Evolutionary conservation across 1,284 basidiomycete species (phyloP).

Genomic region (Coniophora puteana): DNA sequence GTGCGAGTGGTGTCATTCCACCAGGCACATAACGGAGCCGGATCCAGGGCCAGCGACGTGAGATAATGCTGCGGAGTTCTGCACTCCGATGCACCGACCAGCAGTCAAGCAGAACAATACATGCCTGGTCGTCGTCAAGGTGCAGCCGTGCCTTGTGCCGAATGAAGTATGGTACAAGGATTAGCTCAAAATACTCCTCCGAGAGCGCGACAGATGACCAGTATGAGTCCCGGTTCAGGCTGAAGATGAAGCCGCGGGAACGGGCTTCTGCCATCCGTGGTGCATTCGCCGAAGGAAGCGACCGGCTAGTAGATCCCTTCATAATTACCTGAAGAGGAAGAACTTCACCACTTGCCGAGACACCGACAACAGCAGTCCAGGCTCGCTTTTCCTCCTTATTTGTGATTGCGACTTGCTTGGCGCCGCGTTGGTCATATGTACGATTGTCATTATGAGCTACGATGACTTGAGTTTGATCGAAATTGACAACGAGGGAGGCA

Average conservation of each 20-base stretch:
- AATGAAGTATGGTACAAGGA: conserved; percentile 32
- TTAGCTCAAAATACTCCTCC: conserved; percentile 26
- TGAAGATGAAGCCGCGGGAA: conserved; percentile 15
- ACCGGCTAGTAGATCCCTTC: conserved; percentile 18
- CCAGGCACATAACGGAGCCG: conserved; percentile 16
- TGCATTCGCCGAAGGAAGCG: conserved; percentile 16
- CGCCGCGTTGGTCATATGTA: conserved; percentile 26
- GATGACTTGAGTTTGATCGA: conserved; percentile 34
- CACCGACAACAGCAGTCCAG: conserved; percentile 28
- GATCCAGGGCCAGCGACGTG: no score
- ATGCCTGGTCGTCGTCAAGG: conserved; percentile 23
- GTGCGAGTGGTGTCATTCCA: conserved; percentile 17
- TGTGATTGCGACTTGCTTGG: conserved; percentile 28
- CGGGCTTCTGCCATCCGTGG: no score
- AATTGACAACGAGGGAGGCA: conserved; percentile 27
- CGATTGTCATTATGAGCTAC: conserved; percentile 23
- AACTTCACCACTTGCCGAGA: conserved; percentile 21
- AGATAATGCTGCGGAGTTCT: conserved; percentile 25
- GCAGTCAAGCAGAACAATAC: conserved; percentile 30
- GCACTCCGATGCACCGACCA: conserved; percentile 35
- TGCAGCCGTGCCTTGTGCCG: conserved; percentile 18
- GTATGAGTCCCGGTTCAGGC: conserved; percentile 31
- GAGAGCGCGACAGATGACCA: conserved; percentile 36
- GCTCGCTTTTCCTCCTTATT: conserved; percentile 34
- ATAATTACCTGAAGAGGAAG: conserved; percentile 31